phyloP scores from a whole-genome alignment of 2,329 filamentous ascomycete species.

The Blastomyces gilchristii region DNA sequence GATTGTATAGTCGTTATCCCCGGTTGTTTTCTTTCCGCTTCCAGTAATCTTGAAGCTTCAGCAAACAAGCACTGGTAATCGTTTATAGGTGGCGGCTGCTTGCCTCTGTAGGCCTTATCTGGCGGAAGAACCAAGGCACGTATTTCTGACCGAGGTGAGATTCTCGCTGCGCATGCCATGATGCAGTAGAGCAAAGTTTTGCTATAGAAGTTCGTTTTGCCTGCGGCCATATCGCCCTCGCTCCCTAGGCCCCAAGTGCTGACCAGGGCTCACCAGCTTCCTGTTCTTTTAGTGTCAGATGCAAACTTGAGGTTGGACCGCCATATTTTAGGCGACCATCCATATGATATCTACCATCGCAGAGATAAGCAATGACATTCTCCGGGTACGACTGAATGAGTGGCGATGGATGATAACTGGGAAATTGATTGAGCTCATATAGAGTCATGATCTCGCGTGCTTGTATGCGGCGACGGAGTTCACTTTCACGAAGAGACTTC shows the following conservation, averaged over 20 bases:
- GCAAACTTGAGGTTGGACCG: conserved; percentile 11
- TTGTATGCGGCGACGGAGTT: not conserved
- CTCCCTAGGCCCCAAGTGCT: conserved; percentile 8
- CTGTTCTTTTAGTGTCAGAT: conserved; percentile 7
- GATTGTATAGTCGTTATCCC: conserved; percentile 15
- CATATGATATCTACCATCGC: conserved; percentile 11
- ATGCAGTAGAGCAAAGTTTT: conserved; percentile 15
- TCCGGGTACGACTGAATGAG: conserved; percentile 2
- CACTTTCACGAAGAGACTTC: conserved; percentile 11
- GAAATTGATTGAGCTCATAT: conserved; percentile 9
- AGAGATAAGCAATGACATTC: conserved; percentile 9
- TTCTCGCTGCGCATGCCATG: conserved; percentile 13
- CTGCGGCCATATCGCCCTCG: conserved; percentile 9
- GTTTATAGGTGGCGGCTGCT: not conserved
- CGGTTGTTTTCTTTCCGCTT: conserved; percentile 14
- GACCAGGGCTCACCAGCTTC: conserved; percentile 5
- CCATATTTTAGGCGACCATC: conserved; percentile 1
- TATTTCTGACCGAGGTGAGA: conserved; percentile 12
- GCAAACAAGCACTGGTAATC: conserved; percentile 12
- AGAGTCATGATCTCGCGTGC: conserved; percentile 5
- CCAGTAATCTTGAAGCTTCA: conserved; percentile 9
- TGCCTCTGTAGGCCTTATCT: not conserved
- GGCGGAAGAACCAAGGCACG: conserved; percentile 12
- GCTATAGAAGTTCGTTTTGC: conserved; percentile 12
- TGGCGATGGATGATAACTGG: conserved; percentile 5